phyloP scores from a whole-genome alignment of 495 filamentous ascomycete genomes.

The Aspergillus wentii region DNA sequence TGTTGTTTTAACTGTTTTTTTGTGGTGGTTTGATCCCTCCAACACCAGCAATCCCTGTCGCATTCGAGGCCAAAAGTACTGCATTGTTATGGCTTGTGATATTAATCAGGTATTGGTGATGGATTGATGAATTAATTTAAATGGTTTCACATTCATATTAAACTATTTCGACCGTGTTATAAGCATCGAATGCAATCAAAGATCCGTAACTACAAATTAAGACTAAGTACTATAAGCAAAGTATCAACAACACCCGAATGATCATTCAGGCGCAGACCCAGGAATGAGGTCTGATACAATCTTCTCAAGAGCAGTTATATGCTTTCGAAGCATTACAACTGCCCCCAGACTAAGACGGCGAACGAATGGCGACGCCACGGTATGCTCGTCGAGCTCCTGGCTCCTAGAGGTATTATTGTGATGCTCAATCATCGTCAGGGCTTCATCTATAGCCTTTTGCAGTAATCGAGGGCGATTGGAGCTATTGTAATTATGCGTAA shows the following conservation, averaged over 20 bases:
- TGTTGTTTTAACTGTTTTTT: too few relatives aligned
- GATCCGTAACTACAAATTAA: too few relatives aligned
- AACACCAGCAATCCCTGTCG: too few relatives aligned
- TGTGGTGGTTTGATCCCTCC: too few relatives aligned
- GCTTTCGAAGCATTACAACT: constrained; percentile 23
- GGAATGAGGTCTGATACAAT: constrained; percentile 5
- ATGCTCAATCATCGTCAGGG: constrained; percentile 27
- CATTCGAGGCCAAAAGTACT: too few relatives aligned
- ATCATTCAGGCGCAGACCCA: too few relatives aligned
- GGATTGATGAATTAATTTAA: too few relatives aligned
- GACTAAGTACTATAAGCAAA: not conserved
- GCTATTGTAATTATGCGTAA: not conserved
- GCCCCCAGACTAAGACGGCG: constrained; percentile 32
- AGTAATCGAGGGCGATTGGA: constrained; percentile 30
- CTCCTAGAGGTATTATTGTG: constrained; percentile 10
- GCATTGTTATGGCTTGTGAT: too few relatives aligned
- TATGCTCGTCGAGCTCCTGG: constrained; percentile 6
- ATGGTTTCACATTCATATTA: too few relatives aligned
- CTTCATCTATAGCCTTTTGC: constrained; percentile 28
- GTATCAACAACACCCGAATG: not conserved
- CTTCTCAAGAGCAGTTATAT: constrained; percentile 17
- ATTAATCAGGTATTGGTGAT: too few relatives aligned
- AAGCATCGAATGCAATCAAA: too few relatives aligned
- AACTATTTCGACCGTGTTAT: too few relatives aligned
- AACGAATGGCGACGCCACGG: constrained; percentile 14